Conservation (phyloP, 2,329 filamentous ascomycete genomes). For the Botrytis elliptica region DNA sequence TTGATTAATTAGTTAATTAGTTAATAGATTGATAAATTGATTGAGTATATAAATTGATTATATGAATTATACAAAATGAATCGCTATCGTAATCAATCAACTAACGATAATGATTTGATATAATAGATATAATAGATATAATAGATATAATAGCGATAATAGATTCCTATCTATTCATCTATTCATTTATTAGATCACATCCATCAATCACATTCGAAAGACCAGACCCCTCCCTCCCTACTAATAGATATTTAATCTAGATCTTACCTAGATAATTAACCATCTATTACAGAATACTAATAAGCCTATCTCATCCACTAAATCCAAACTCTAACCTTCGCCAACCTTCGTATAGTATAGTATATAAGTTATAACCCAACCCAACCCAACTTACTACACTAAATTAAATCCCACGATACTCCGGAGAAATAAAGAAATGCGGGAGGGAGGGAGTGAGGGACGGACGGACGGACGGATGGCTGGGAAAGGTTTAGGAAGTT, state of each 20-base stretch:
- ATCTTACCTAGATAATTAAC: too few relatives aligned
- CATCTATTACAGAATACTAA: too few relatives aligned
- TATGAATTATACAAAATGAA: too few relatives aligned
- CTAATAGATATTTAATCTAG: neutral
- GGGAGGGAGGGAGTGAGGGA: neutral
- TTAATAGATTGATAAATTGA: too few relatives aligned
- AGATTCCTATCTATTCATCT: neutral
- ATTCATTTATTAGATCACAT: too few relatives aligned
- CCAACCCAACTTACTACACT: neutral
- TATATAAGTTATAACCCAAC: too few relatives aligned
- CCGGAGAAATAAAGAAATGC: neutral
- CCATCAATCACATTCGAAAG: neutral
- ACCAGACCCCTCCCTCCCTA: neutral
- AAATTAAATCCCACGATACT: neutral
- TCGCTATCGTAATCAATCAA: too few relatives aligned
- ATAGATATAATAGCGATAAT: neutral
- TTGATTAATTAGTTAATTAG: too few relatives aligned
- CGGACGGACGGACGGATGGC: neutral
- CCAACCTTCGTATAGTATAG: neutral
- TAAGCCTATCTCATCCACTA: neutral
- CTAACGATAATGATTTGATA: too few relatives aligned
- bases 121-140: too few relatives aligned
- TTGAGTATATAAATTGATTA: too few relatives aligned
- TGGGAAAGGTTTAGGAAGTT: neutral
- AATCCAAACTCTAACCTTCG: neutral